These are phyloP conservation scores for Pichia sp. DNA, from an alignment of 1,139 yeast species.

Conservation along the genomic window DNA sequence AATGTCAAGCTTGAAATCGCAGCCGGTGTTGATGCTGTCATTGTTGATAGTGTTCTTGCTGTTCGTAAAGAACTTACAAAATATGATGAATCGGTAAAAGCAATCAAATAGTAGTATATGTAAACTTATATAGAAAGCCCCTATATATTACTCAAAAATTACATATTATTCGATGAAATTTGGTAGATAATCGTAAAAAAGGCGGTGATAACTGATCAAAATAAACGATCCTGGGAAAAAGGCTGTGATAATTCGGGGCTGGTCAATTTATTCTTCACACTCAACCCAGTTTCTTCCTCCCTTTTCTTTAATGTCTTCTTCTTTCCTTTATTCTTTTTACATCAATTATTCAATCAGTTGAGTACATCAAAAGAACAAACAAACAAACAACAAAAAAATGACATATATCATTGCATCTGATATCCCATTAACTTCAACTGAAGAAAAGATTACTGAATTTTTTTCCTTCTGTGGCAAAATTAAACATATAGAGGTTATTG, in stretches of 20 bases:
- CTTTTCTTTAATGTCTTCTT: not conserved
- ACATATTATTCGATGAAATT: not conserved
- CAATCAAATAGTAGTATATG: not conserved
- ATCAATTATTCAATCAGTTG: not conserved
- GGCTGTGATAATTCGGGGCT: not conserved
- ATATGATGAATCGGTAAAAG: slow-evolving; percentile 19
- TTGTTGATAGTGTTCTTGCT: slow-evolving; percentile 90
- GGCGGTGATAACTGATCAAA: too few relatives aligned
- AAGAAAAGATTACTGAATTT: slow-evolving; percentile 57
- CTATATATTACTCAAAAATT: not conserved
- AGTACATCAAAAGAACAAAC: not conserved
- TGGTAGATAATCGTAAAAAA: not conserved
- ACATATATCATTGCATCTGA: slow-evolving; percentile 49
- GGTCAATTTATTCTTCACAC: too few relatives aligned
- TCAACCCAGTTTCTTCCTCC: too few relatives aligned
- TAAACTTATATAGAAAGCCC: not conserved
- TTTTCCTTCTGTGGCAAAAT: slow-evolving; percentile 76
- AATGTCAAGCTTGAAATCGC: slow-evolving; percentile 81
- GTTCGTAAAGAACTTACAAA: slow-evolving; percentile 74
- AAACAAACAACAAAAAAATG: slow-evolving; percentile 15
- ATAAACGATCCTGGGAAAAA: too few relatives aligned
- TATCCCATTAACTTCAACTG: slow-evolving; percentile 48
- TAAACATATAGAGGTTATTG: slow-evolving; percentile 36
- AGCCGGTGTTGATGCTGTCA: slow-evolving; percentile 96
- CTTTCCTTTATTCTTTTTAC: not conserved